Conservation (phyloP, 2,329 filamentous ascomycete species). For the Fusarium begoniae region DNA sequence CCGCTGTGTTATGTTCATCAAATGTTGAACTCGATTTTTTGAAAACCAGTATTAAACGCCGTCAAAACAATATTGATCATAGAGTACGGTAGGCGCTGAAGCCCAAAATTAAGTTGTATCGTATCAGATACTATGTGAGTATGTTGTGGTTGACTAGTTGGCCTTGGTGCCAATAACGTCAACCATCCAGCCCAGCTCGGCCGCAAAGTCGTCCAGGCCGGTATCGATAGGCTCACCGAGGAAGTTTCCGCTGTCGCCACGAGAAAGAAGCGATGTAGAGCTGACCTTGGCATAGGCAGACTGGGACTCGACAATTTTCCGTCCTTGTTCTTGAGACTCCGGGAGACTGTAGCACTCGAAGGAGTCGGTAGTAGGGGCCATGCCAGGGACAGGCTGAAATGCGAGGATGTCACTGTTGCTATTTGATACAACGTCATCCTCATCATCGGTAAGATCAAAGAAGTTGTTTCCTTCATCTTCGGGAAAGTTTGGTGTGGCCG, state of each 20-base stretch:
- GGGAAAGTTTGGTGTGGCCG: constrained; percentile 50
- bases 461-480: constrained; percentile 57
- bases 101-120: constrained; percentile 9
- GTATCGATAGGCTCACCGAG: constrained; percentile 50
- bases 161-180: constrained; percentile 54
- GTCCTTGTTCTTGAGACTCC: constrained; percentile 36
- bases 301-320: constrained; percentile 29
- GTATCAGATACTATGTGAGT: constrained; percentile 6
- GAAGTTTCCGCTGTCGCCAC: constrained; percentile 38
- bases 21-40: constrained; percentile 2
- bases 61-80: constrained; percentile 20
- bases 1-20: constrained; percentile 7
- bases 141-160: constrained; percentile 7
- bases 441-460: constrained; percentile 57
- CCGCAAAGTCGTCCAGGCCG: constrained; percentile 53
- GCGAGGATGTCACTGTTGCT: constrained; percentile 50
- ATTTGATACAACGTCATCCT: constrained; percentile 50
- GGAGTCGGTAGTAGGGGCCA: constrained; percentile 26
- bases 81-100: background rate
- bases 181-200: constrained; percentile 63
- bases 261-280: constrained; percentile 41
- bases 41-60: constrained; percentile 31
- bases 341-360: constrained; percentile 60
- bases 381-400: constrained; percentile 34
- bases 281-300: constrained; percentile 35